phyloP scores from a whole-genome alignment of 164 flowering plant species.

The Nymphaea colorata region DNA sequence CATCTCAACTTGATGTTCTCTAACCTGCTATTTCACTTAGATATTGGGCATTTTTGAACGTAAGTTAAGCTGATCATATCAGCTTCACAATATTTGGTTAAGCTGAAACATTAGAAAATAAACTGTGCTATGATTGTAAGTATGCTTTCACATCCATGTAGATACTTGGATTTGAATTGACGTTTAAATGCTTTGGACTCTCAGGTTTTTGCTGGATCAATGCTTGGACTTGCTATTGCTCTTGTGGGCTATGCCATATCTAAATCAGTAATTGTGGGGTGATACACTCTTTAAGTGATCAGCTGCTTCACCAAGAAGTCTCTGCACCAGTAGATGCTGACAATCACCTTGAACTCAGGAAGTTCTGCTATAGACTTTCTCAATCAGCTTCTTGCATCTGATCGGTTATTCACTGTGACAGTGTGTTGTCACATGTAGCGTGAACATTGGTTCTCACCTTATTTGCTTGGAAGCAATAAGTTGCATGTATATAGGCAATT shows the following conservation, averaged over 20 bases:
- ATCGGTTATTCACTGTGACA: too few species aligned
- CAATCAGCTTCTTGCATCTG: not conserved
- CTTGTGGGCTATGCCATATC: slow-evolving; percentile 1
- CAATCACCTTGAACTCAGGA: not conserved
- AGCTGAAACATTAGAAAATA: not conserved
- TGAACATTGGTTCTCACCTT: too few species aligned
- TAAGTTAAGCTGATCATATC: too few species aligned
- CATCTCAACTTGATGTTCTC: too few species aligned
- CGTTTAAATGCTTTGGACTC: not conserved
- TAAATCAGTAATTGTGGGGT: not conserved
- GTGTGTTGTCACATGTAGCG: too few species aligned
- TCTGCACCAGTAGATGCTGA: not conserved
- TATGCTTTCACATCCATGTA: not conserved
- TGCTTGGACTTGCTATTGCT: slow-evolving; percentile 29
- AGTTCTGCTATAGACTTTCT: not conserved
- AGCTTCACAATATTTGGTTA: not conserved
- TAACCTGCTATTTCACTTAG: not conserved
- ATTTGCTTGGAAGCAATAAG: too few species aligned
- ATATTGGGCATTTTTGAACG: too few species aligned
- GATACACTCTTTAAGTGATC: not conserved
- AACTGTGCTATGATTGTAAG: not conserved
- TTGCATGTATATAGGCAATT: too few species aligned
- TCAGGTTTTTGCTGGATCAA: slow-evolving; percentile 38
- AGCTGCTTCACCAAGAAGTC: not conserved
- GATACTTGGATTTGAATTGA: not conserved